phyloP scores from a whole-genome alignment of 73 alveolate species.

The Paramecium caudatum region DNA sequence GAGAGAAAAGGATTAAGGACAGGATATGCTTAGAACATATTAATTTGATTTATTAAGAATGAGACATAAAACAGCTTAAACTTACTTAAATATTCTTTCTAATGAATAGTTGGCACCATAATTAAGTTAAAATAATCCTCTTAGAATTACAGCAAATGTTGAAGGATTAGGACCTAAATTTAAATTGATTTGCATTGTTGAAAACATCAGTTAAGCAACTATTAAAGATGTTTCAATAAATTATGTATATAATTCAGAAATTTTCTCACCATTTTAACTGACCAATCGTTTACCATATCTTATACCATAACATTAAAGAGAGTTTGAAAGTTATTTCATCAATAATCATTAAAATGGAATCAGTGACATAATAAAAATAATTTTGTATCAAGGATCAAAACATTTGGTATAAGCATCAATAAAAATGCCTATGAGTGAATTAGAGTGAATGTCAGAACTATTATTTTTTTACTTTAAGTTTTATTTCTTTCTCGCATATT shows the following conservation, averaged over 20 bases:
- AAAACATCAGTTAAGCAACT: not conserved
- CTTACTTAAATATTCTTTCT: conserved; percentile 25
- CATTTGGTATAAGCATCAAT: not conserved
- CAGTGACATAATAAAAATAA: conserved; percentile 34
- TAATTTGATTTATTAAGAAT: conserved; percentile 62
- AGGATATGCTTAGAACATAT: conserved; percentile 3
- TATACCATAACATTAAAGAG: conserved; percentile 12
- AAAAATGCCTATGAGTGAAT: conserved; percentile 63
- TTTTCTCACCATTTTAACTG: not conserved
- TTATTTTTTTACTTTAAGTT: no score
- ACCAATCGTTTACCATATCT: not conserved
- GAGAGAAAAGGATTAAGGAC: conserved; percentile 51
- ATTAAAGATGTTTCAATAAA: not conserved
- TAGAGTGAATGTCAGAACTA: no score
- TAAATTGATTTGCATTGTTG: conserved; percentile 12
- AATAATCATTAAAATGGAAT: conserved; percentile 40
- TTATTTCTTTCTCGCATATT: no score
- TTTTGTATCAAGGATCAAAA: not conserved
- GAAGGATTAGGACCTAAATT: conserved; percentile 71
- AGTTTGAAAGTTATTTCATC: not conserved
- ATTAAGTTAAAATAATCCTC: conserved; percentile 30
- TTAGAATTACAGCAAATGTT: not conserved
- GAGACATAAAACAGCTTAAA: conserved; percentile 59
- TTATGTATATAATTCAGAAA: conserved; percentile 38
- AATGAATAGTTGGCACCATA: conserved; percentile 39